Percentiles rank a stretch among this genome's conserved stretches.
These are phyloP conservation scores for Xylariaceae sp. DNA, from an alignment of 2,329 filamentous ascomycete species.

Conservation along the genomic window DNA sequence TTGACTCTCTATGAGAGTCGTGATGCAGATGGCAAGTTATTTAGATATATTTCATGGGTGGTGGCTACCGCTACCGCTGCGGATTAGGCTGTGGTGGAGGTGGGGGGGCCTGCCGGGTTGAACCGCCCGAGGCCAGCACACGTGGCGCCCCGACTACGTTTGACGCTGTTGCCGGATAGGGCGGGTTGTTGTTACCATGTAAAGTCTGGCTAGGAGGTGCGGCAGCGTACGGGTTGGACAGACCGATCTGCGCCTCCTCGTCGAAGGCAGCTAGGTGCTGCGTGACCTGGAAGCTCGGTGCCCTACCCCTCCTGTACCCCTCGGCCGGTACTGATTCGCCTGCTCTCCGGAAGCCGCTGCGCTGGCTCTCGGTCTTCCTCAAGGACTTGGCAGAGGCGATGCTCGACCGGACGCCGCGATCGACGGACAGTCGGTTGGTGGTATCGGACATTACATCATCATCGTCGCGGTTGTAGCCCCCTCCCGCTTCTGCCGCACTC, in stretches of 20 bases:
- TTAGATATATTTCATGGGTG: too few relatives aligned
- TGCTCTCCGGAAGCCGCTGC: constrained; percentile 27
- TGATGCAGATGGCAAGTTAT: too few relatives aligned
- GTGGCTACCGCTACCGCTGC: too few relatives aligned
- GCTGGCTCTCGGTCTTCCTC: constrained; percentile 26
- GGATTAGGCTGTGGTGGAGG: too few relatives aligned
- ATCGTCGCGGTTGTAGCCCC: constrained; percentile 35
- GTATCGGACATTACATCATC: constrained; percentile 29
- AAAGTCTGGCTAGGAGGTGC: constrained; percentile 1
- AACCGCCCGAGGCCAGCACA: too few relatives aligned
- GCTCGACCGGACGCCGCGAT: constrained; percentile 34
- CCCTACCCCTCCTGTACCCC: constrained; percentile 11
- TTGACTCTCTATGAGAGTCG: too few relatives aligned
- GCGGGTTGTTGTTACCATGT: constrained; percentile 10
- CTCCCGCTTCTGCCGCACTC: constrained; percentile 33
- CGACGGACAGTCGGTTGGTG: constrained; percentile 28
- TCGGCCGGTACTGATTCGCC: constrained; percentile 26
- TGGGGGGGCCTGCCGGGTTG: too few relatives aligned
- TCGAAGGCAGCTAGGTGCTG: constrained; percentile 27
- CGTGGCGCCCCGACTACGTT: not conserved
- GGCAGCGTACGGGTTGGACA: constrained; percentile 19
- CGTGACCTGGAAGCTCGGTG: constrained; percentile 26
- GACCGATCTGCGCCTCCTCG: constrained; percentile 30
- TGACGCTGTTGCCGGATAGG: constrained; percentile 14
- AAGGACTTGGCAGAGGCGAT: constrained; percentile 28